These are phyloP conservation scores for Ocimum tenuiflorum DNA, from an alignment of 257 asterid genomes.

Conservation along the genomic window DNA sequence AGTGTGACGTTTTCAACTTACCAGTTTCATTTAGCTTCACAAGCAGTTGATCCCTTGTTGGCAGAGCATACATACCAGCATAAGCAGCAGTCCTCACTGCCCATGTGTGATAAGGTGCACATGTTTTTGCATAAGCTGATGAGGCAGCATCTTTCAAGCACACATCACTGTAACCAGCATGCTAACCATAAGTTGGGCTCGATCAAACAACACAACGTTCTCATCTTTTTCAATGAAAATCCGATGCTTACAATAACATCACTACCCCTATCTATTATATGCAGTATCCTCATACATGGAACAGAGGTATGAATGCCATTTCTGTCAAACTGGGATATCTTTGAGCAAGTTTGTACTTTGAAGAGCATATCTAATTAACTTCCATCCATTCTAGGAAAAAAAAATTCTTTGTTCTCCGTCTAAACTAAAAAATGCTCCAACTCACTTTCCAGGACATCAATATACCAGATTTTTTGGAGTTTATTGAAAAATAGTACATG, in stretches of 20 bases:
- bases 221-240: background rate
- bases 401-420: background rate
- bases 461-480: background rate
- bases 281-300: background rate
- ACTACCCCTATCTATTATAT: background rate
- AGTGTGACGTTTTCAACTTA: conserved; percentile 23
- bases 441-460: background rate
- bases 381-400: background rate
- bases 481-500: background rate
- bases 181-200: background rate
- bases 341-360: background rate
- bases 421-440: background rate
- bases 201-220: background rate
- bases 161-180: conserved; percentile 37
- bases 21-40: conserved; percentile 72
- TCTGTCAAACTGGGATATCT: no score
- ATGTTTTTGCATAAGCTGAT: conserved; percentile 66
- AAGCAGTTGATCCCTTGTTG: conserved; percentile 80
- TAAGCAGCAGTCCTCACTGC: conserved; percentile 84
- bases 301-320: background rate
- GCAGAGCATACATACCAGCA: conserved; percentile 98
- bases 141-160: conserved; percentile 80
- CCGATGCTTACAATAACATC: background rate
- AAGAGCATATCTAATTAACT: background rate
- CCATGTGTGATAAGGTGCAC: conserved; percentile 95